phyloP scores from a whole-genome alignment of 257 asterid species.

The Coffea canephora region DNA sequence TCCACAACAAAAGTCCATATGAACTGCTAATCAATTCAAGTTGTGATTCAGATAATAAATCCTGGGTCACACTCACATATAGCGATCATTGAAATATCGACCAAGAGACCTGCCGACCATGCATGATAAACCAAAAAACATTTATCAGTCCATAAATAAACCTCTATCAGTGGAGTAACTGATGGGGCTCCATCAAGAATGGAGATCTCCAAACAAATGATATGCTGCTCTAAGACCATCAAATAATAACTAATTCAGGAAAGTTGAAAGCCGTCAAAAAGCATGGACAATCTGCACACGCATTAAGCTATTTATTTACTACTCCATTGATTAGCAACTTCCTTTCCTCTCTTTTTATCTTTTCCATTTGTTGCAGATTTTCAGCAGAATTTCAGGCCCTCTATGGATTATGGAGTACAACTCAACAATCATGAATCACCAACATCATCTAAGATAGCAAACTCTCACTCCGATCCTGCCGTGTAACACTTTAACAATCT shows the following conservation, averaged over 20 bases:
- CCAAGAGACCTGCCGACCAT: background rate
- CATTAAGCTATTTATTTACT: background rate
- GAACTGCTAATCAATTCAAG: background rate
- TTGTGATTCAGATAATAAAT: background rate
- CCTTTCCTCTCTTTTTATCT: background rate
- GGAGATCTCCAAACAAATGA: background rate
- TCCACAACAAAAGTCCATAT: too few relatives aligned
- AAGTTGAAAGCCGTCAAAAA: background rate
- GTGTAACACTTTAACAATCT: background rate
- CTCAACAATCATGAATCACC: background rate
- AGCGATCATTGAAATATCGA: too few relatives aligned
- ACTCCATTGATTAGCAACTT: background rate
- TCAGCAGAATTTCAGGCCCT: background rate
- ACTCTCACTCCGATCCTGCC: background rate
- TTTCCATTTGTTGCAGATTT: background rate
- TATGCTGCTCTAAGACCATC: background rate
- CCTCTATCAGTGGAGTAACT: too few relatives aligned
- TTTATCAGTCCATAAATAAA: too few relatives aligned
- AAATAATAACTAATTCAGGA: conserved; percentile 6
- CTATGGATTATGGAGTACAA: background rate
- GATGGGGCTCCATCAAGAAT: background rate
- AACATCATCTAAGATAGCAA: background rate
- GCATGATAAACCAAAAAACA: background rate
- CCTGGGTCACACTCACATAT: background rate
- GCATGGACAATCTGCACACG: background rate